Evolutionary conservation across 495 filamentous ascomycete genomes (phyloP), one percentile per base, ranked within the genome.

Genomic region (Daldinia vernicosa): DNA sequence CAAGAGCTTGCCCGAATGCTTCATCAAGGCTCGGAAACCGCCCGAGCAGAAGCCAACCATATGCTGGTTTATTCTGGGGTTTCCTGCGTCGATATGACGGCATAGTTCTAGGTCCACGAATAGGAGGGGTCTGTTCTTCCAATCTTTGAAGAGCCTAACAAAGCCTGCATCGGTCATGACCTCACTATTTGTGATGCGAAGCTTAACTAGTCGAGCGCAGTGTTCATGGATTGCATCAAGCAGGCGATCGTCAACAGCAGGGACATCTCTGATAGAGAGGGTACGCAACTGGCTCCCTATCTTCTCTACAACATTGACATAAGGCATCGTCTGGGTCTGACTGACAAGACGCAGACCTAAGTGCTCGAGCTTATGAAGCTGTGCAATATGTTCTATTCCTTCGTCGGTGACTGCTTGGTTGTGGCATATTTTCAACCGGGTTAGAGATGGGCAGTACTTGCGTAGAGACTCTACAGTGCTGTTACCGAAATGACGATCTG

Each of bases 1-100:
- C 1, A 97, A 79, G 9, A 72, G 78, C 7, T 75, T 69, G 39
- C 91, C 91, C 0, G 93, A 97, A 74, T 97, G 94, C n/a, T 79
- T 79, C 92, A 98, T 97, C 57, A 97, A 77, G 1, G 93, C 90
- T 52, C 83, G 71, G 78, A 98, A 94, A 0, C 91, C 93, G 40
- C 83, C 75, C 9, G 88, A 90, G 50, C 89, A 91, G 60, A 97
- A 86, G 17, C 93, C 93, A 32, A 92, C 79, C 19, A 82, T 81
- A 65, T 89, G 81, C 1, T 88, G 85, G 71, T 91, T 93, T n/a
- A 77, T 69, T 19, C 79, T 73, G 17, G 84, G 82, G 0, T 74
- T 57, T 22, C 82, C 74, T 66, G 90, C 86, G 70, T 97, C 93
- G 28, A 94, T 73, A 69, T 93, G 87, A 32, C 93, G 89, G 62